Evolutionary conservation across 768 basidiomycete species (phyloP), one percentile per base, ranked within the genome.

Genomic region (Phlebiopsis gigantea): DNA sequence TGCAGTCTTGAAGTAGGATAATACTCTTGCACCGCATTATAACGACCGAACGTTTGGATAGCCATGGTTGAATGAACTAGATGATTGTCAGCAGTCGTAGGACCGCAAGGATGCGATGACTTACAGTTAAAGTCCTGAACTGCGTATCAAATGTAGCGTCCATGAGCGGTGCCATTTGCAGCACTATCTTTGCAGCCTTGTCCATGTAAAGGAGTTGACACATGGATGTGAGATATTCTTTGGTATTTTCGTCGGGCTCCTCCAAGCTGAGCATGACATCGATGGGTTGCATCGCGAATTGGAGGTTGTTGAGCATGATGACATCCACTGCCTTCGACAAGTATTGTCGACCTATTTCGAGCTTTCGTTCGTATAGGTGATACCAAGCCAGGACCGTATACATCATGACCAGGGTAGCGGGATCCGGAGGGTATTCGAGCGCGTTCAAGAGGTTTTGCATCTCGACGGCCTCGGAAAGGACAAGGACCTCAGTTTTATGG

Each of bases 181-280:
- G 58, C 14, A 67, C 59, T 5, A 67, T 56, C 6, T 31, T 42
- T 5, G 61, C 61, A 6, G 61, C 61, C 19, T 62, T 62, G 55
- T 67, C 63, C 22, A 64, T 61, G 51, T 65, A 67, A 44, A 65
- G 28, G 17, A 64, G 48, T 55, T 67, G 64, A 25, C 61, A 58
- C 15, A 67, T 41, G 8, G 62, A 53, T 9, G 61, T 61, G 45
- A 67, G 61, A 19, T 60, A 57, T 51, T 67, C 64, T 41, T 56
- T 57, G 10, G 57, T 53, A 21, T 58, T 49, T 14, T 60, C 57
- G 29, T 56, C 62, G 28, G 51, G 57, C 43, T 43, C 58, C 46
- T 22, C 53, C 46, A 30, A 44, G 25, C 3, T 45, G 31, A 50
- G 52, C 21, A 57, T 50, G 19, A 43, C 19, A 19, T 46, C 29